A percentile compares a stretch with the other conserved stretches of the same genome.
phyloP scores from a whole-genome alignment of 2,329 filamentous ascomycete genomes.

The Phaeosphaeria sp. region DNA sequence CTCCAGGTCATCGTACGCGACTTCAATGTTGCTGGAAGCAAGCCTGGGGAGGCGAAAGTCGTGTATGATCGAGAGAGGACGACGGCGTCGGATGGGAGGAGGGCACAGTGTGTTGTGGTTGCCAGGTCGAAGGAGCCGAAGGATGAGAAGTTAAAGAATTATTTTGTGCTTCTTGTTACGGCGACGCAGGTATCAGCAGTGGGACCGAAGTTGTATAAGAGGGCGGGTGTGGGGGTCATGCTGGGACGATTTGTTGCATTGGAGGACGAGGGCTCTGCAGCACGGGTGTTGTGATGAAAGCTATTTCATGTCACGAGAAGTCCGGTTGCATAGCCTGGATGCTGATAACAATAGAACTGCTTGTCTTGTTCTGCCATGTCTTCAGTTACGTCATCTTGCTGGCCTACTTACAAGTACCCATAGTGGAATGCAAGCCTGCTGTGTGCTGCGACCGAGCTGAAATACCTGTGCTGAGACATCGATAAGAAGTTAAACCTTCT shows the following conservation, averaged over 20 bases:
- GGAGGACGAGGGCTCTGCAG: background rate
- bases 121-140: background rate
- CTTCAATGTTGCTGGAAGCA: background rate
- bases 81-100: background rate
- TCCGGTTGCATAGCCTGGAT: no score
- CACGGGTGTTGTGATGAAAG: background rate
- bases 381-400: no score
- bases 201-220: background rate
- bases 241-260: background rate
- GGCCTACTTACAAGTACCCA: no score
- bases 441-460: no score
- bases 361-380: no score
- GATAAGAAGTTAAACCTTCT: no score
- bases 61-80: background rate
- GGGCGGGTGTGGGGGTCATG: background rate
- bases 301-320: no score
- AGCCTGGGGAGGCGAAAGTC: background rate
- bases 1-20: background rate
- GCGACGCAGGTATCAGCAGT: background rate
- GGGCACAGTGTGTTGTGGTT: background rate
- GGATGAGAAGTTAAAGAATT: background rate
- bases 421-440: no score
- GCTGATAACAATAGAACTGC: no score
- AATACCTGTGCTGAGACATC: no score
- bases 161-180: background rate